Evolutionary conservation across 2,329 filamentous ascomycete genomes (phyloP), one percentile per base, ranked within the genome.

Genomic region (Cercospora janseana): DNA sequence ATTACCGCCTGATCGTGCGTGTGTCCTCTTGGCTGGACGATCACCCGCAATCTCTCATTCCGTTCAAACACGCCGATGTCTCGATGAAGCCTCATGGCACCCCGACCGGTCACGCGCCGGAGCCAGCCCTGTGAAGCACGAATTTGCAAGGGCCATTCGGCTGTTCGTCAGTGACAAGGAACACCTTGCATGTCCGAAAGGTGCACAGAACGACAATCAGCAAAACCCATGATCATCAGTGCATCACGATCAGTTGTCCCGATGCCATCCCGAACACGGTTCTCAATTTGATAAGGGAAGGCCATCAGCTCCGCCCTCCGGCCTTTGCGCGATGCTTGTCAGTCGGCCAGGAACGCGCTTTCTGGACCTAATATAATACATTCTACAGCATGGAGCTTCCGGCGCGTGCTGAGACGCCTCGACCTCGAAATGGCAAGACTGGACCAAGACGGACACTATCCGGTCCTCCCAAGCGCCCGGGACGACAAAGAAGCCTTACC

Each of bases 401-500:
- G 12, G 21, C 32, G 26, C 32, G 44, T 20, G 37, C 44, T 4
- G 44, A 47, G 24, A 47, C 44, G 16, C 44, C 44, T 20, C 44
- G 44, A 12, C 44, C 44, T 28, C 44, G 35, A 15, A 16, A 34
- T 23, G 20, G 32, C 31, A 46, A 46, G 10, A 12, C 4, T 34
- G 32, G 24, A 12, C 10, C 44, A n/a, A 47, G 21, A 23, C 31
- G 23, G 1, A 16, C 43, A 13, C n/a, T 24, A 32, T 27, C 31
- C 13, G 20, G 28, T 16, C 37, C 32, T n/a, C 44, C 44, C 27
- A 49, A 40, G 20, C 35, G 37, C 18, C 24, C 26, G n/a, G 35
- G 18, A 24, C 46, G 46, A 24, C 46, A 41, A 18, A 18, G 46
- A n/a, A 49, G 46, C 37, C 37, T 49, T 13, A 49, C 46, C 38